Percentiles rank a stretch among this genome's conserved stretches.
Evolutionary conservation across 169 alveolate species (phyloP).

Genomic region (Plasmodium blacklocki): DNA sequence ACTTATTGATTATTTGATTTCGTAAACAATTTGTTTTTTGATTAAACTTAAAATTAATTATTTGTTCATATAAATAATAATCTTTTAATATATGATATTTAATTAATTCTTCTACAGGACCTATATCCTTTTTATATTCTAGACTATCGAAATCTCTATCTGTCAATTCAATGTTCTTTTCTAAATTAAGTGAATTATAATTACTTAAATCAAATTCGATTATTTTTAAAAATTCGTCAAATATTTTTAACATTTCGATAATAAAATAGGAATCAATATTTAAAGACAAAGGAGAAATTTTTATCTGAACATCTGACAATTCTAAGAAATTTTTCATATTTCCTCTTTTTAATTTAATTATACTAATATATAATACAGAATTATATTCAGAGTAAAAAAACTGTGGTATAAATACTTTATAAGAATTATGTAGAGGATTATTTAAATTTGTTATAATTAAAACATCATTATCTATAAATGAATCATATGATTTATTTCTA

Average conservation of each 20-base stretch:
- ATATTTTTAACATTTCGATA: slow-evolving; percentile 61
- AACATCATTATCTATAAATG: slow-evolving; percentile 37
- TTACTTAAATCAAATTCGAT: slow-evolving; percentile 63
- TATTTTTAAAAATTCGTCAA: slow-evolving; percentile 66
- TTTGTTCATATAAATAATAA: slow-evolving; percentile 66
- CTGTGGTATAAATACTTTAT: slow-evolving; percentile 31
- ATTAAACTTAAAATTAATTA: slow-evolving; percentile 55
- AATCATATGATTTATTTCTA: slow-evolving; percentile 11
- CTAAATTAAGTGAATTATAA: slow-evolving; percentile 72
- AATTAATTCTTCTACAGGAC: slow-evolving; percentile 61
- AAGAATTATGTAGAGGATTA: slow-evolving; percentile 62
- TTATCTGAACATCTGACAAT: slow-evolving; percentile 54
- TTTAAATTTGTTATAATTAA: slow-evolving; percentile 40
- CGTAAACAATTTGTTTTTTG: not conserved
- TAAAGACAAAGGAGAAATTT: slow-evolving; percentile 65
- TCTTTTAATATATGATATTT: slow-evolving; percentile 58
- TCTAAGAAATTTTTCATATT: slow-evolving; percentile 75
- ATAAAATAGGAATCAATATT: slow-evolving; percentile 75
- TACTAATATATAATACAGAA: slow-evolving; percentile 37
- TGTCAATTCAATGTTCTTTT: slow-evolving; percentile 60
- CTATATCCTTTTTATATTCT: slow-evolving; percentile 67
- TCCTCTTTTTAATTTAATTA: slow-evolving; percentile 63
- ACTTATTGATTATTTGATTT: no score
- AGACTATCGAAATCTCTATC: slow-evolving; percentile 65
- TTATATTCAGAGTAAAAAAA: slow-evolving; percentile 50